These are phyloP conservation scores for Ilyonectria mors-panacis DNA, from an alignment of 2,329 filamentous ascomycete species.

Conservation along the genomic window DNA sequence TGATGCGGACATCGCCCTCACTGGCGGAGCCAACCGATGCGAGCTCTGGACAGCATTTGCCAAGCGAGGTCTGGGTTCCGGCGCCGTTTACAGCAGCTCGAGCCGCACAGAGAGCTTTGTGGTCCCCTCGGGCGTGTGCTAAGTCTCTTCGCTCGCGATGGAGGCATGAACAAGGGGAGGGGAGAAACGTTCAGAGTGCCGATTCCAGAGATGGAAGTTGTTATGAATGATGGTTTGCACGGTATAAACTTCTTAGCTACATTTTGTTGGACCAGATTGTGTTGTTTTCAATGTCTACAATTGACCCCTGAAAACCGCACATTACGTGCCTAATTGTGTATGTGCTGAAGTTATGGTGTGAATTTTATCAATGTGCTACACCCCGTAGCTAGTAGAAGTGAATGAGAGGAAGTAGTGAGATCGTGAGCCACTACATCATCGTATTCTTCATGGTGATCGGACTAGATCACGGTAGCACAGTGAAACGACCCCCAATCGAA, in stretches of 20 bases:
- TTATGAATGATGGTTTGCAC: background rate
- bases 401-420: too few species aligned
- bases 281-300: background rate
- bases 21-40: constrained; percentile 65
- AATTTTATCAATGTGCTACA: too few species aligned
- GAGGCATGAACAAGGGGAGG: background rate
- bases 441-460: too few species aligned
- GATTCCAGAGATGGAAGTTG: background rate
- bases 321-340: too few species aligned
- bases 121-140: constrained; percentile 46
- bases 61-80: constrained; percentile 67
- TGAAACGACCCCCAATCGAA: too few species aligned
- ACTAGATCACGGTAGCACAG: too few species aligned
- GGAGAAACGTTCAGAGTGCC: background rate
- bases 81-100: constrained; percentile 51
- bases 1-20: constrained; percentile 68
- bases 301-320: background rate
- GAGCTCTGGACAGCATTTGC: constrained; percentile 70
- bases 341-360: too few species aligned
- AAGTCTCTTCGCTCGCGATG: background rate
- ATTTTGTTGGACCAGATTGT: background rate
- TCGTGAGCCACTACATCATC: too few species aligned
- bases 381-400: too few species aligned
- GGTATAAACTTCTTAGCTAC: background rate
- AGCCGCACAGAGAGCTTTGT: constrained; percentile 52